These are phyloP conservation scores for Fusarium verrucosum DNA, from an alignment of 2,329 filamentous ascomycete species.

Conservation along the genomic window DNA sequence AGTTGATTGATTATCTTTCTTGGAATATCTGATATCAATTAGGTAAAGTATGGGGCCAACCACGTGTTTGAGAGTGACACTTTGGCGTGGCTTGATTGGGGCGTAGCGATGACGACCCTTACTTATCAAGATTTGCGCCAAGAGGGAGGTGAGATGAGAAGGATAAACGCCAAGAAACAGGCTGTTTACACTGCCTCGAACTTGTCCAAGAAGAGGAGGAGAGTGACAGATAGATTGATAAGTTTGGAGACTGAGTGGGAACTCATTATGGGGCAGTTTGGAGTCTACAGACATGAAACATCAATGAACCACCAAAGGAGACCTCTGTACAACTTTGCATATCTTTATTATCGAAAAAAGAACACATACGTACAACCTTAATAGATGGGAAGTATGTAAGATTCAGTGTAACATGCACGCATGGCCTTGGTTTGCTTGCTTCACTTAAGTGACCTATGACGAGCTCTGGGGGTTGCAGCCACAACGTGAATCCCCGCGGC, in stretches of 20 bases:
- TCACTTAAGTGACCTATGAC: neutral
- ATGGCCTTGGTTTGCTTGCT: neutral
- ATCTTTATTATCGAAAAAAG: neutral
- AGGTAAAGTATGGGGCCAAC: constrained; percentile 10
- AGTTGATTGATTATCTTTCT: neutral
- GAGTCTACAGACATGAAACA: neutral
- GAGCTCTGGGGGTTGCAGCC: neutral
- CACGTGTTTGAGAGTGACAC: constrained; percentile 29
- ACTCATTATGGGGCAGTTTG: neutral
- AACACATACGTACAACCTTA: neutral
- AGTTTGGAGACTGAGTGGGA: neutral
- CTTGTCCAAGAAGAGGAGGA: constrained; percentile 1
- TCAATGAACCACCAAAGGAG: neutral
- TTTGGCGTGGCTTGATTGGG: constrained; percentile 13
- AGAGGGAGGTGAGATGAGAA: constrained; percentile 1
- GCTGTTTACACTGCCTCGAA: constrained; percentile 16
- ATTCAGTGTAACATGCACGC: neutral
- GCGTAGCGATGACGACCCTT: constrained; percentile 23
- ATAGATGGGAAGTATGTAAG: neutral
- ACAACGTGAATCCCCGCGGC: constrained; percentile 7
- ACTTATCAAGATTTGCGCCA: constrained; percentile 34
- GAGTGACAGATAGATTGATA: neutral
- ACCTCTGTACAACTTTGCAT: too few relatives aligned
- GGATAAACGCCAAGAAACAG: constrained; percentile 27
- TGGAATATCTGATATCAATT: neutral